Conservation (phyloP, 2,329 filamentous ascomycete species). For the Colletotrichum lini region DNA sequence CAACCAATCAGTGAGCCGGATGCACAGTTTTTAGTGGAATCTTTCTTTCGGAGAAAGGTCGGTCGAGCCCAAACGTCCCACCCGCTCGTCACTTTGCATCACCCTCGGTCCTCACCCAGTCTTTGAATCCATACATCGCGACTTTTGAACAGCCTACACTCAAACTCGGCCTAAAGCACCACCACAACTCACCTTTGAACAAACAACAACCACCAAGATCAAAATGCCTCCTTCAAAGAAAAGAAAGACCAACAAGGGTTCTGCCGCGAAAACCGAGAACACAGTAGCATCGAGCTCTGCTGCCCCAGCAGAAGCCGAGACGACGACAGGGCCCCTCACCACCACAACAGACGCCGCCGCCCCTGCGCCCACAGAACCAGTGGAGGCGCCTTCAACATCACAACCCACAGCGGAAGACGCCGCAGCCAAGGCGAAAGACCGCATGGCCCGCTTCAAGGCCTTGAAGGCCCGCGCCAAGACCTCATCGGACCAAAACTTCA, state of each 20-base stretch:
- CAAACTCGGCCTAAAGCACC: background rate
- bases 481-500: slow-evolving; percentile 81
- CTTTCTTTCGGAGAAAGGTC: slow-evolving; percentile 26
- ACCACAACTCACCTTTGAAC: no score
- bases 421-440: slow-evolving; percentile 71
- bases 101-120: background rate
- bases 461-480: slow-evolving; percentile 85
- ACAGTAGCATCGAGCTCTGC: slow-evolving; percentile 11
- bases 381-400: slow-evolving; percentile 39
- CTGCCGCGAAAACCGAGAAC: slow-evolving; percentile 37
- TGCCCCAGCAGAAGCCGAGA: slow-evolving; percentile 43
- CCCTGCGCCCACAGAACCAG: slow-evolving; percentile 41
- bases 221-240: slow-evolving; percentile 62
- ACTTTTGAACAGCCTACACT: background rate
- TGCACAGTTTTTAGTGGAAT: background rate
- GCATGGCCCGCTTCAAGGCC: slow-evolving; percentile 87
- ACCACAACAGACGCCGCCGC: slow-evolving; percentile 49
- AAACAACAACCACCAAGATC: background rate
- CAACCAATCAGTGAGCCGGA: background rate
- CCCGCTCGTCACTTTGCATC: slow-evolving; percentile 10
- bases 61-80: slow-evolving; percentile 22
- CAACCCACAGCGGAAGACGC: slow-evolving; percentile 45
- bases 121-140: slow-evolving; percentile 4
- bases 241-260: slow-evolving; percentile 56
- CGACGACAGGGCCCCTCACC: slow-evolving; percentile 41